Base-by-base conservation (phyloP, 352 stramenopile species). In the Globisporangium viniferum region DNA sequence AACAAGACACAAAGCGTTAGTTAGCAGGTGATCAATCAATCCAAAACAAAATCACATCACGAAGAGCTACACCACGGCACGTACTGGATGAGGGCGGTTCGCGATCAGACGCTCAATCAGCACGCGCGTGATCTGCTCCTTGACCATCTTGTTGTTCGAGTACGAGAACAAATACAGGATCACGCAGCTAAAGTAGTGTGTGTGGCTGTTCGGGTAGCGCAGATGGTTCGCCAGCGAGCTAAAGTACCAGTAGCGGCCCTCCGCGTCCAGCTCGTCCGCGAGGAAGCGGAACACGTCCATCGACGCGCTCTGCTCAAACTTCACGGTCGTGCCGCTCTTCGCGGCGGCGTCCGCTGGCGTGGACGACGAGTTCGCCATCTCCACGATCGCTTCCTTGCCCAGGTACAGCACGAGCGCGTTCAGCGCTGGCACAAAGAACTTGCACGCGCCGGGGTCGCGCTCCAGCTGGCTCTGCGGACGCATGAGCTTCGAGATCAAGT, bases 91-190 rank as follows among this genome's bases (percentile, higher is more conserved):
- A 59, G 98, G 97, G 48, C 97, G 94, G 77, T 99, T 98, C 33
- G 98, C 96, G 68, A 99, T 99, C 41, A 99, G 90, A n/a, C 97
- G 88, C 82, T 99, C 97, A 39, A 99, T 94, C 36, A 99, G 86
- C 36, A 99, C 97, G 63, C 98, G 89, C 48, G 98, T 99, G 56
- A 99, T 98, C 76, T 97, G 88, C 78, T 99, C 97, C 81, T 99
- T 99, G 15, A 99, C 93, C 71, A 94, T 92, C 69, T 99, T 98
- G 76, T 94, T 95, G 67, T 82, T 97, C 36, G 95, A 97, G 71
- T 99, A 98, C 66, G 94, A 98, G 74, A 99, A 99, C 22, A 99
- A 79, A 74, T 98, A 99, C 10, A 99, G 86, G 77, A 99, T 97
- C 2, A 99, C 95, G 78, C 95, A 99, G 66, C 93, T 99, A 72